phyloP scores from a whole-genome alignment of 2,329 filamentous ascomycete species.

The Trichoderma atroviride region DNA sequence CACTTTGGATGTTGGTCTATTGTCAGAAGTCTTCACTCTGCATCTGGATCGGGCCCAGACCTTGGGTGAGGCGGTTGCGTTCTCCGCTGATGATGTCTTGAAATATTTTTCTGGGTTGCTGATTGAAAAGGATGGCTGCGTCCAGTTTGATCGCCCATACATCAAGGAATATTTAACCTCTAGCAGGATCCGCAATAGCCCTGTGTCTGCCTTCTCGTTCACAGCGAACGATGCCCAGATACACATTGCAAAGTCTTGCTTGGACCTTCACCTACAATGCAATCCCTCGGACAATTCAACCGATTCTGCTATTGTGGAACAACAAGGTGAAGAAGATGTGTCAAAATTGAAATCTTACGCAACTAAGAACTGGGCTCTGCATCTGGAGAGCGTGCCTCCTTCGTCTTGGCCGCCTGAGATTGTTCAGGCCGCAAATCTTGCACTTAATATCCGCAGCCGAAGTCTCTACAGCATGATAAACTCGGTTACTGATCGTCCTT shows the following conservation, averaged over 20 bases:
- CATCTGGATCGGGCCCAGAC: background rate
- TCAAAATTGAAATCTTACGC: background rate
- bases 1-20: background rate
- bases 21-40: conserved; percentile 20
- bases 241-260: conserved; percentile 5
- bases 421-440: background rate
- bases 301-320: background rate
- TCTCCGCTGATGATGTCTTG: background rate
- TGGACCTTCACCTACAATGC: background rate
- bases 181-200: background rate
- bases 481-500: background rate
- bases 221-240: conserved; percentile 12
- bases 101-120: conserved; percentile 15
- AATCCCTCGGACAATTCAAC: background rate
- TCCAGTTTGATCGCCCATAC: conserved; percentile 18
- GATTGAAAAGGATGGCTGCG: background rate
- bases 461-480: background rate
- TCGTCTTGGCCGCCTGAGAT: background rate
- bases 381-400: conserved; percentile 8
- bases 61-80: background rate
- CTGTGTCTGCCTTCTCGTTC: conserved; percentile 5
- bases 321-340: background rate
- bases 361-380: background rate
- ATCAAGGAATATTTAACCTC: conserved; percentile 23
- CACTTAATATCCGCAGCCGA: background rate